A percentile compares a stretch with the other conserved stretches of the same genome.
phyloP scores from a whole-genome alignment of 495 filamentous ascomycete species.

The Hyaloscypha finlandica region DNA sequence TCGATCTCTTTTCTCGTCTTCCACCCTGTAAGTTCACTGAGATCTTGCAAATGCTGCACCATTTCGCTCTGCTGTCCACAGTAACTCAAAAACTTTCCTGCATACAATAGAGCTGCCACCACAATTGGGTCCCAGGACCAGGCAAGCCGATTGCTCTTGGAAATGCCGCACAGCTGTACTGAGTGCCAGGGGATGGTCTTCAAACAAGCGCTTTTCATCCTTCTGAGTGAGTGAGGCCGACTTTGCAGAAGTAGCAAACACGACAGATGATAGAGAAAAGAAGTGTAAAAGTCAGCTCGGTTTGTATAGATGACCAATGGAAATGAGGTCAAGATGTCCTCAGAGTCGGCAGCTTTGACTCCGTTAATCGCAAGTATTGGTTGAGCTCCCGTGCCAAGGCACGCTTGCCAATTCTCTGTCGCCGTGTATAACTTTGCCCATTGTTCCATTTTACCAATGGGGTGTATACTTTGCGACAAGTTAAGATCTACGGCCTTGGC shows the following conservation, averaged over 20 bases:
- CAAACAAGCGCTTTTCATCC: not conserved
- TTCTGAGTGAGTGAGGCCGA: not conserved
- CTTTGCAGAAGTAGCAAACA: not conserved
- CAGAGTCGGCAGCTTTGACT: not conserved
- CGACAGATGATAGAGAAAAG: not conserved
- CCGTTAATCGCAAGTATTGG: not conserved
- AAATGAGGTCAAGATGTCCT: not conserved
- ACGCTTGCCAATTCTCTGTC: not conserved
- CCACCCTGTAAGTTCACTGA: not conserved
- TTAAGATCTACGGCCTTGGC: not conserved
- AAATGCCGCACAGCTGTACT: not conserved
- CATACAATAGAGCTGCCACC: not conserved
- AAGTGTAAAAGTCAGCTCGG: not conserved
- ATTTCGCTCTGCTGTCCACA: not conserved
- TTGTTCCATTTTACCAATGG: not conserved
- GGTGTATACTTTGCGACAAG: not conserved
- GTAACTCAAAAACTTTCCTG: not conserved
- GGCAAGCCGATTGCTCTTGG: not conserved
- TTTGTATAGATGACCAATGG: not conserved
- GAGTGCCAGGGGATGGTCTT: not conserved
- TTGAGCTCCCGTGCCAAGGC: not conserved
- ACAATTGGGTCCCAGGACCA: not conserved
- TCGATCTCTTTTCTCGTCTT: not conserved
- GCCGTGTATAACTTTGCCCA: not conserved
- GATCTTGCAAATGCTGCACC: not conserved